Evolutionary conservation across 768 basidiomycete species (phyloP).

Genomic region (Suillus cothurnatus): DNA sequence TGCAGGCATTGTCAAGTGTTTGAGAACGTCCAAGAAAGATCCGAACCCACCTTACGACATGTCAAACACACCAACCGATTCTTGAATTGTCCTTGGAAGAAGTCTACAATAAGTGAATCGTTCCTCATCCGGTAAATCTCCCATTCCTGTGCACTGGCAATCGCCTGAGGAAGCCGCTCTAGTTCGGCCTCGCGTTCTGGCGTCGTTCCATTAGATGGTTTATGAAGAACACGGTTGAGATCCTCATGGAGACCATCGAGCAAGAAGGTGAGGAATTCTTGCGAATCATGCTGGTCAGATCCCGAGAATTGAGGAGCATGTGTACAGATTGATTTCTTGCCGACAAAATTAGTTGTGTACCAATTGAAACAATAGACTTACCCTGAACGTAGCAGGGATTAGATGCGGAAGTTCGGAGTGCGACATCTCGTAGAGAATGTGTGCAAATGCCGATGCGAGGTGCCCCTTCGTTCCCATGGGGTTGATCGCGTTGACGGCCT

Average conservation of each 20-base stretch:
- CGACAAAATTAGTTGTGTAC: not conserved
- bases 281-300: constrained; percentile 93
- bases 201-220: constrained; percentile 62
- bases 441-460: constrained; percentile 80
- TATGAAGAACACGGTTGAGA: constrained; percentile 79
- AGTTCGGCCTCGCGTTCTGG: constrained; percentile 86
- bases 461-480: constrained; percentile 86
- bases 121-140: constrained; percentile 84
- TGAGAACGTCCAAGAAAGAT: not conserved
- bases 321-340: constrained; percentile 58
- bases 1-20: constrained; percentile 16
- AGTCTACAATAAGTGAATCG: constrained; percentile 93
- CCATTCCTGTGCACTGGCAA: constrained; percentile 95
- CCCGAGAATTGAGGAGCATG: constrained; percentile 77
- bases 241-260: constrained; percentile 93
- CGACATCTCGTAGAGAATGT: constrained; percentile 85
- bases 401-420: constrained; percentile 82
- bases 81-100: constrained; percentile 96
- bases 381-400: constrained; percentile 82
- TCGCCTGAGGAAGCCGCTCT: constrained; percentile 81
- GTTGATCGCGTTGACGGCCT: constrained; percentile 82
- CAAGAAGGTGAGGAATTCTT: constrained; percentile 94
- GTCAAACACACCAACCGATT: constrained; percentile 88
- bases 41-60: constrained; percentile 71
- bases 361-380: constrained; percentile 43